Evolutionary conservation across 768 basidiomycete species (phyloP), one percentile per base, ranked within the genome.

Genomic region (Psilocybe sp.): DNA sequence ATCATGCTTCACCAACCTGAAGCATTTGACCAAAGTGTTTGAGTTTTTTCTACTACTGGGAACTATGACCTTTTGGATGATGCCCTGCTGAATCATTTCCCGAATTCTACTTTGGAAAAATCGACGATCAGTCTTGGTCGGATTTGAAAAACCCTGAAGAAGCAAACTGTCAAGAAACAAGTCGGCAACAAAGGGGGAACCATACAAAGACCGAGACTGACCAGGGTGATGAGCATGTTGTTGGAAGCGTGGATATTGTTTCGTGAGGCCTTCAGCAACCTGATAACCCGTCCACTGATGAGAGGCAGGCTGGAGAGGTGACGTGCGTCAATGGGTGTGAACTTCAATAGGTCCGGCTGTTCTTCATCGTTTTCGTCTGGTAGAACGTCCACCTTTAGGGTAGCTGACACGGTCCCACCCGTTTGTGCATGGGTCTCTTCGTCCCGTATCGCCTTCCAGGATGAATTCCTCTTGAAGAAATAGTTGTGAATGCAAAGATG

Each of bases 401-500:
- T 53, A 54, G 55, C 46, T 10, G 56, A 60, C 32, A 60, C 63
- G 2, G 54, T 60, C 35, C 64, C 56, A 16, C 47, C 32, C 36
- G 41, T 67, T 52, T 76, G 71, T n/a, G 77, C 80, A 44, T 71
- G 67, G 40, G 64, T 70, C 63, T 87, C 87, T 67, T 90, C 89
- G 14, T 83, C 79, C 11, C 82, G 80, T 49, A 92, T 85, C 47
- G 77, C 80, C 60, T 83, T 80, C 90, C 90, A 92, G n/a, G 81
- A 73, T 0, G 80, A 72, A 58, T 80, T 89, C 34, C 79, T 76
- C 43, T 90, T 84, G 60, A 85, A 89, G 64, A 93, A 94, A 62
- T 93, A 84, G 58, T 79, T 87, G 70, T 92, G 92, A 40, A 96
- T 81, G 61, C 80, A 82, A 52, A 88, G 81, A 64, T 94, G 81